These are phyloP conservation scores for Saccharomycopsis synnaedendra DNA, from an alignment of 805 yeast species.

Conservation along the genomic window DNA sequence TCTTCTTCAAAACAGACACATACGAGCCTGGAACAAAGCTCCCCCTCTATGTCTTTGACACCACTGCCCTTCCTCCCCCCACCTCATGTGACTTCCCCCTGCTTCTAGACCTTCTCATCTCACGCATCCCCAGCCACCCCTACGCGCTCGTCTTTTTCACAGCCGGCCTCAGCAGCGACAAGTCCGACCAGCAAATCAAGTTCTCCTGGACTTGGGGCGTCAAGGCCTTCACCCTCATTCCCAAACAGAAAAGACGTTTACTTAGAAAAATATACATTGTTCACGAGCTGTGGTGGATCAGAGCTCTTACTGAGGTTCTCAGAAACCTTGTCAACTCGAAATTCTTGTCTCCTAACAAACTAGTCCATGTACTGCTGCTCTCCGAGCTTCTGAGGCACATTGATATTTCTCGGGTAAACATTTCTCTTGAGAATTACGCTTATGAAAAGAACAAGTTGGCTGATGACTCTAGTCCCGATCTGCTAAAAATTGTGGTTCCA, in stretches of 20 bases:
- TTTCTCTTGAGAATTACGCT: constrained; percentile 64
- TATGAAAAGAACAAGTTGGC: constrained; percentile 33
- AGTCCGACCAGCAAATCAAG: constrained; percentile 24
- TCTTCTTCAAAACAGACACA: constrained; percentile 48
- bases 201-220: constrained; percentile 58
- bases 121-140: constrained; percentile 45
- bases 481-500: constrained; percentile 30
- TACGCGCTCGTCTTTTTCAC: constrained; percentile 70
- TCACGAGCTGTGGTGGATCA: constrained; percentile 84
- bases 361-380: constrained; percentile 36
- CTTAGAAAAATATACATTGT: constrained; percentile 62
- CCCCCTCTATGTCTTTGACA: constrained; percentile 75
- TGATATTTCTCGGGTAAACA: constrained; percentile 67
- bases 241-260: constrained; percentile 40
- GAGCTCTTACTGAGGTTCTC: constrained; percentile 63
- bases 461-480: constrained; percentile 16
- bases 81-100: constrained; percentile 31
- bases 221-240: constrained; percentile 44
- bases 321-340: constrained; percentile 48
- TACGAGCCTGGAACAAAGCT: constrained; percentile 55
- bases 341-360: constrained; percentile 25
- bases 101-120: constrained; percentile 45
- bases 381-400: constrained; percentile 46
- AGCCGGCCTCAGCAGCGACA: constrained; percentile 54
- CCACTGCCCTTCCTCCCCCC: constrained; percentile 64